Conservation (phyloP, 306 rosid genomes). For the Lagenaria siceraria region DNA sequence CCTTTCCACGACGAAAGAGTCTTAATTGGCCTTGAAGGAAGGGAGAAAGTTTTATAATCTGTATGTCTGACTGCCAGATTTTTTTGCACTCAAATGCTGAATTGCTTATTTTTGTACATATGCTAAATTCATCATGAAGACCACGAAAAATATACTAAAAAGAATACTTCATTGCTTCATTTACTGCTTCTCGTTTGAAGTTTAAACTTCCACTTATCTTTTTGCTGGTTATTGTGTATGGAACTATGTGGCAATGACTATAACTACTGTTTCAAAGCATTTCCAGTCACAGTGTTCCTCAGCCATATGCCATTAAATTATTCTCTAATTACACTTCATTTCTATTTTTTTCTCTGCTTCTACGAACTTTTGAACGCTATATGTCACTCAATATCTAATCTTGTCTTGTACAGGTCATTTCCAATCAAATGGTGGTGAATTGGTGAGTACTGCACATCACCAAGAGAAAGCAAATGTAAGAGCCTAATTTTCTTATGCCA, state of each 20-base stretch:
- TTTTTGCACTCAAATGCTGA: not conserved
- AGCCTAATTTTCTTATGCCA: not conserved
- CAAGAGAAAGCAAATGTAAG: conserved; percentile 38
- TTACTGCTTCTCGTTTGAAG: not conserved
- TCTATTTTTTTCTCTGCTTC: not conserved
- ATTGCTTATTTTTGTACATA: not conserved
- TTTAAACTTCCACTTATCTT: not conserved
- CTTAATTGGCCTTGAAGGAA: not conserved
- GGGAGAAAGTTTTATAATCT: not conserved
- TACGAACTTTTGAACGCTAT: not conserved
- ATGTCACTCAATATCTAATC: conserved; percentile 2
- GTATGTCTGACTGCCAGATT: not conserved
- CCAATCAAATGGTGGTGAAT: conserved; percentile 28
- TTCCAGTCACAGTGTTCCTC: not conserved
- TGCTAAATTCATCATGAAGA: not conserved
- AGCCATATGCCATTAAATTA: not conserved
- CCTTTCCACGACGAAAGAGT: not conserved
- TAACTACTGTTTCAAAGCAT: not conserved
- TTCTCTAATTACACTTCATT: not conserved
- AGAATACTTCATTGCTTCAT: not conserved
- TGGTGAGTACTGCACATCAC: conserved; percentile 26
- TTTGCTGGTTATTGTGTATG: not conserved
- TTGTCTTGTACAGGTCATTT: conserved; percentile 36
- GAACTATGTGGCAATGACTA: not conserved
- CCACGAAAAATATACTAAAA: not conserved